Percentiles rank a stretch among this genome's conserved stretches.
Conservation (phyloP, 495 filamentous ascomycete genomes). For the Aspergillus bertholletiae region DNA sequence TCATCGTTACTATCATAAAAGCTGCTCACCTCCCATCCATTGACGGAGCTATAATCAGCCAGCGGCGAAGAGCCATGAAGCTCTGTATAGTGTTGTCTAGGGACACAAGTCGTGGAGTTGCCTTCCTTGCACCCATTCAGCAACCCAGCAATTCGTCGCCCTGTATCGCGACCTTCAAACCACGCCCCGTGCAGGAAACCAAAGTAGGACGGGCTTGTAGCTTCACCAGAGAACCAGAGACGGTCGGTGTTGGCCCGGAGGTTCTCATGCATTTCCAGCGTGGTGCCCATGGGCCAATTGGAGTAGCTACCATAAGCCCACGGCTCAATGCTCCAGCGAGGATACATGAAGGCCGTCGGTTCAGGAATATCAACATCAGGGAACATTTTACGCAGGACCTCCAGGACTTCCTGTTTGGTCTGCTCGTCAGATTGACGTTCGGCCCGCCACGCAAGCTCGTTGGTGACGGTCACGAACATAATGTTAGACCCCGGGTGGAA, state of each 20-base stretch:
- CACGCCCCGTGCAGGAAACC: slow-evolving; percentile 70
- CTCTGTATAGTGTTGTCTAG: slow-evolving; percentile 1
- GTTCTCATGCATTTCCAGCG: slow-evolving; percentile 68
- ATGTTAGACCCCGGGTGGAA: slow-evolving; percentile 65
- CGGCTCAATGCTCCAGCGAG: slow-evolving; percentile 62
- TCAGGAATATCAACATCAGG: slow-evolving; percentile 57
- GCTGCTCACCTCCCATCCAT: slow-evolving; percentile 32
- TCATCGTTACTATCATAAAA: slow-evolving; percentile 9
- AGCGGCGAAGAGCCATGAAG: slow-evolving; percentile 27
- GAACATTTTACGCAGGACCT: slow-evolving; percentile 64
- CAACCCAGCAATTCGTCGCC: slow-evolving; percentile 45
- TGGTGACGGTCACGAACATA: slow-evolving; percentile 67
- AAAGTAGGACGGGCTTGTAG: slow-evolving; percentile 65
- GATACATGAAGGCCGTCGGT: slow-evolving; percentile 66
- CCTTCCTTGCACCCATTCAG: slow-evolving; percentile 2
- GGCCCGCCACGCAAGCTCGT: slow-evolving; percentile 56
- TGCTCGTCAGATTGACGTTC: slow-evolving; percentile 60
- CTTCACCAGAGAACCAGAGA: slow-evolving; percentile 71
- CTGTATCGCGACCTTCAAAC: slow-evolving; percentile 57
- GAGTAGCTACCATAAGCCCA: slow-evolving; percentile 71
- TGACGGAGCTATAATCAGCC: slow-evolving; percentile 16
- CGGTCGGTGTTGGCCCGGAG: slow-evolving; percentile 63
- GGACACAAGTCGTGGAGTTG: background rate
- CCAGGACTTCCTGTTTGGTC: slow-evolving; percentile 58
- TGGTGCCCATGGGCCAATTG: slow-evolving; percentile 68